A percentile compares a stretch with the other conserved stretches of the same genome.
These are phyloP conservation scores for Brassica rapa DNA, from an alignment of 345 rosid species.

Conservation along the genomic window DNA sequence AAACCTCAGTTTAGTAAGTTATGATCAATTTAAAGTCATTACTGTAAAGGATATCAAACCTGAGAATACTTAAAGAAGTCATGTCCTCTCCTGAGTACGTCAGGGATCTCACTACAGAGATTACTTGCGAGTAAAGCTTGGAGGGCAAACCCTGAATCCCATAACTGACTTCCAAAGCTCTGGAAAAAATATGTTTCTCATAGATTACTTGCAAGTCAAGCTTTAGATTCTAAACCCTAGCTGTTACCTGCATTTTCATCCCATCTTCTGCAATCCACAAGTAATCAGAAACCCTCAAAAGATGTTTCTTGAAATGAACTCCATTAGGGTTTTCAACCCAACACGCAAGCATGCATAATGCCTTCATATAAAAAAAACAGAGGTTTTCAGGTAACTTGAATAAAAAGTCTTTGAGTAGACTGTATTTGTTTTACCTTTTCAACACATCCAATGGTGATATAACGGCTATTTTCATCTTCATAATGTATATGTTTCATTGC, in stretches of 20 bases:
- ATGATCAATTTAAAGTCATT: background rate
- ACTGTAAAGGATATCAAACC: slow-evolving; percentile 41
- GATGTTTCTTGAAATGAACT: slow-evolving; percentile 69
- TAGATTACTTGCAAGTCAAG: background rate
- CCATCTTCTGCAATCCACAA: slow-evolving; percentile 96
- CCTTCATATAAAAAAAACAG: background rate
- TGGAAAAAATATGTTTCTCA: slow-evolving; percentile 27
- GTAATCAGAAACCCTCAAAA: slow-evolving; percentile 72
- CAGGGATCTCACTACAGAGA: slow-evolving; percentile 54
- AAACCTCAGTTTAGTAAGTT: slow-evolving; percentile 5
- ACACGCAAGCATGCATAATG: slow-evolving; percentile 67
- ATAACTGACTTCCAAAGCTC: slow-evolving; percentile 81
- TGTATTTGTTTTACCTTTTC: slow-evolving; percentile 49
- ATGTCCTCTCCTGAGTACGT: slow-evolving; percentile 65
- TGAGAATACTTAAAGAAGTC: slow-evolving; percentile 78
- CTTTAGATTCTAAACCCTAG: background rate
- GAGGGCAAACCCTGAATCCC: slow-evolving; percentile 75
- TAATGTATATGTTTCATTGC: slow-evolving; percentile 67
- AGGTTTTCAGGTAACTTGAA: slow-evolving; percentile 15
- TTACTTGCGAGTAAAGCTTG: slow-evolving; percentile 76
- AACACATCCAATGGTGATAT: slow-evolving; percentile 63
- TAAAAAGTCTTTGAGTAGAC: background rate
- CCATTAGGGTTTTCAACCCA: slow-evolving; percentile 84
- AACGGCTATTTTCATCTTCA: slow-evolving; percentile 69
- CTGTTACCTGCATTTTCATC: slow-evolving; percentile 72